Evolutionary conservation across 2,329 filamentous ascomycete species (phyloP), one percentile per base, ranked within the genome.

Genomic region (Aspergillus sp.): DNA sequence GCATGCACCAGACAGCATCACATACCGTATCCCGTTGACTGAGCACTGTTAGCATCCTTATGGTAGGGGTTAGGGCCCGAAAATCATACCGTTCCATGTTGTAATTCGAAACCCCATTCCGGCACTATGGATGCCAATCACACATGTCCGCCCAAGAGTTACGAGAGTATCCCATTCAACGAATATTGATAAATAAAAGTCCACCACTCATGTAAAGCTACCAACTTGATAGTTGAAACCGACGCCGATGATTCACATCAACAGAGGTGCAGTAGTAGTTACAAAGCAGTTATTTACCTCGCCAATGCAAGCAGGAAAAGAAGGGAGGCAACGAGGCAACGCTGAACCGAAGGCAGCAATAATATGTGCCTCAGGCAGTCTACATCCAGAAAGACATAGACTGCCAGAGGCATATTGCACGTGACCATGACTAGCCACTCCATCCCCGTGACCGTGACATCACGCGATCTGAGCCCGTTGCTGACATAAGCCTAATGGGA

Each of bases 21-120:
- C 72, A 57, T 65, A 89, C 89, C 88, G 85, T 73, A 94, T 93
- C 70, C 90, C 90, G 75, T 93, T 93, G 47, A 92, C 90, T 92
- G 64, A 17, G 36, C 62, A 21, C 59, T 21, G 52, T 69, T 71
- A 79, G 73, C 56, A 68, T 13, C 15, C 32, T 36, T 36, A 36
- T 36, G 4, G 32, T 5, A 36, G 32, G 11, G 11, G 11, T 11
- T 36, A 36, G 5, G 32, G 5, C 11, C 11, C 10, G 32, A 2
- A 4, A 47, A n/a, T 21, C 83, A 72, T 75, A 91, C 90, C 90
- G 78, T 94, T 94, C 90, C 90, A 94, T 13, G 90, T 91, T 3
- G 91, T 95, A 68, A 96, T 91, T 62, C 92, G 88, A 65, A 96
- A 80, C 15, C 83, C 84, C 90, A 92, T 92, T 19, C 70, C 83